Conservation (phyloP, 495 filamentous ascomycete genomes). For the Saxophila tyrrhenica region DNA sequence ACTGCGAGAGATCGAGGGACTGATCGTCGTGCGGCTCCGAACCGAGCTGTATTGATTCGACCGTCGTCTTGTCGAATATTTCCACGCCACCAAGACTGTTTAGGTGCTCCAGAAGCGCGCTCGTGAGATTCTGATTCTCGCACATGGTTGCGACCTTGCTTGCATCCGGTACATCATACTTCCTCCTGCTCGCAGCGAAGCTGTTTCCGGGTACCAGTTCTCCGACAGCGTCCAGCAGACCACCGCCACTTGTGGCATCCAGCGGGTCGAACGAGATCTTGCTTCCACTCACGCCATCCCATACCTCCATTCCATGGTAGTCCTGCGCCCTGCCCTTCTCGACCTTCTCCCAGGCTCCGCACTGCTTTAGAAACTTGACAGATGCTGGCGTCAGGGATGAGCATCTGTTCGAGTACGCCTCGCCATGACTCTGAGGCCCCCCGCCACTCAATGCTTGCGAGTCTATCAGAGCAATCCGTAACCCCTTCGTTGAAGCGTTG, state of each 20-base stretch:
- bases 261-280: slow-evolving; percentile 80
- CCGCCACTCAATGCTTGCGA: slow-evolving; percentile 65
- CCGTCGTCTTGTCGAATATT: slow-evolving; percentile 61
- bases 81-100: slow-evolving; percentile 55
- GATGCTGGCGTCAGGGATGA: slow-evolving; percentile 87
- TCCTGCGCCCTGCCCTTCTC: slow-evolving; percentile 59
- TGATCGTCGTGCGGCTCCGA: slow-evolving; percentile 44
- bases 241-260: neutral
- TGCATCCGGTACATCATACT: slow-evolving; percentile 5
- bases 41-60: slow-evolving; percentile 67
- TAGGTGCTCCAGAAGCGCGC: slow-evolving; percentile 59
- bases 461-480: slow-evolving; percentile 84
- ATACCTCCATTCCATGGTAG: slow-evolving; percentile 91
- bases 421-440: slow-evolving; percentile 51
- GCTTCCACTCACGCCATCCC: slow-evolving; percentile 84
- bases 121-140: slow-evolving; percentile 82
- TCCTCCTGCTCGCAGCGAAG: slow-evolving; percentile 5
- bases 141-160: slow-evolving; percentile 85
- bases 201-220: slow-evolving; percentile 17
- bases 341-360: slow-evolving; percentile 80
- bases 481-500: slow-evolving; percentile 57
- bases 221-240: slow-evolving; percentile 10
- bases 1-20: slow-evolving; percentile 60
- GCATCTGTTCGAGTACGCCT: slow-evolving; percentile 80
- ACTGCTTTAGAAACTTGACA: slow-evolving; percentile 38